phyloP scores from a whole-genome alignment of 495 filamentous ascomycete genomes.

The Hyaloscypha bicolor region DNA sequence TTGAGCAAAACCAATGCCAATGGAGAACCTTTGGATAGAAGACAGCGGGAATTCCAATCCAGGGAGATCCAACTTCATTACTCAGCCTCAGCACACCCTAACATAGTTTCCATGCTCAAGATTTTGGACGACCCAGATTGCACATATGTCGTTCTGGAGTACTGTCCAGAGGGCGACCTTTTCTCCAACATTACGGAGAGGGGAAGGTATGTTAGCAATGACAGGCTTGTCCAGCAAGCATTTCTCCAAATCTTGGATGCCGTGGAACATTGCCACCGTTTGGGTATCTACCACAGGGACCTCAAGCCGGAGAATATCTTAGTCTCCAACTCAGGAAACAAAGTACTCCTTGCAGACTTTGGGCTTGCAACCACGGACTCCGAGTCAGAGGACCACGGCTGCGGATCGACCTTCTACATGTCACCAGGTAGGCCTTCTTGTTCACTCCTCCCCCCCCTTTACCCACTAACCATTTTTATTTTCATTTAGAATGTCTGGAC shows the following conservation, averaged over 20 bases:
- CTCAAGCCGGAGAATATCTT: conserved; percentile 98
- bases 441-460: conserved; percentile 30
- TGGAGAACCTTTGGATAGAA: conserved; percentile 75
- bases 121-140: conserved; percentile 93
- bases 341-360: conserved; percentile 96
- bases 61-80: conserved; percentile 92
- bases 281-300: conserved; percentile 96
- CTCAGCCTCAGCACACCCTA: conserved; percentile 81
- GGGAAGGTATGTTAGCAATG: conserved; percentile 90
- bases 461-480: conserved; percentile 25
- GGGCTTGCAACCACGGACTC: conserved; percentile 86
- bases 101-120: conserved; percentile 91
- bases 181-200: conserved; percentile 97
- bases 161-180: conserved; percentile 94
- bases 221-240: conserved; percentile 79
- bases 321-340: conserved; percentile 82
- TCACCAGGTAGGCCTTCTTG: conserved; percentile 75
- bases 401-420: conserved; percentile 99
- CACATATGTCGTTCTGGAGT: conserved; percentile 96
- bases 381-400: conserved; percentile 91
- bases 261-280: conserved; percentile 89
- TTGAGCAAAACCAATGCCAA: conserved; percentile 78
- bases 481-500: conserved; percentile 84
- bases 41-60: conserved; percentile 88
- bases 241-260: conserved; percentile 98